These are phyloP conservation scores for Strobilomyces echinocephalus DNA, from an alignment of 768 basidiomycete species.

Conservation along the genomic window DNA sequence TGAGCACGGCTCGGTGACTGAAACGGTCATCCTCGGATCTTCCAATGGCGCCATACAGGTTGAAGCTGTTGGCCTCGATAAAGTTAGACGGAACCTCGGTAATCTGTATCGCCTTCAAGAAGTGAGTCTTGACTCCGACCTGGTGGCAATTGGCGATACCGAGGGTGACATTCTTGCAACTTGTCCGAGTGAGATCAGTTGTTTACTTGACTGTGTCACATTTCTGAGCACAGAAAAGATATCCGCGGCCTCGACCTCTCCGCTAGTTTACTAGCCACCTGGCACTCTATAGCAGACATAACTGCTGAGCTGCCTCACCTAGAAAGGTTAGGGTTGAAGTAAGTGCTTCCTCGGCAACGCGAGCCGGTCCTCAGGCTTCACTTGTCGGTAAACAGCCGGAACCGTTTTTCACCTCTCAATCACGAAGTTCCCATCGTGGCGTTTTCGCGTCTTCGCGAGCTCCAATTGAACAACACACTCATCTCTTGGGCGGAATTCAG, in stretches of 20 bases:
- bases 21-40: conserved; percentile 71
- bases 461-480: conserved; percentile 72
- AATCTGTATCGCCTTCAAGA: conserved; percentile 65
- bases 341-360: conserved; percentile 29
- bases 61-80: conserved; percentile 79
- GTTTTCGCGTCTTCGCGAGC: conserved; percentile 52
- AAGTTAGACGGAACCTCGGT: conserved; percentile 66
- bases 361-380: conserved; percentile 13
- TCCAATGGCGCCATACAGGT: conserved; percentile 81
- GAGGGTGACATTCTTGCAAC: conserved; percentile 48
- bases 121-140: conserved; percentile 71
- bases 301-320: conserved; percentile 56
- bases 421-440: conserved; percentile 33
- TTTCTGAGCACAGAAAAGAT: conserved; percentile 40
- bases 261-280: conserved; percentile 62
- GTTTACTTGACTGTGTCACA: conserved; percentile 4
- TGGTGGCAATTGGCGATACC: conserved; percentile 50
- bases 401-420: conserved; percentile 50
- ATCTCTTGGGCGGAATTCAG: conserved; percentile 68
- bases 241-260: conserved; percentile 81
- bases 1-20: conserved; percentile 47
- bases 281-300: conserved; percentile 67
- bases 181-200: conserved; percentile 61
- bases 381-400: conserved; percentile 46
- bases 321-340: conserved; percentile 75